A percentile compares a stretch with the other conserved stretches of the same genome.
These are phyloP conservation scores for Globisporangium perplexum DNA, from an alignment of 352 stramenopile species.

Conservation along the genomic window DNA sequence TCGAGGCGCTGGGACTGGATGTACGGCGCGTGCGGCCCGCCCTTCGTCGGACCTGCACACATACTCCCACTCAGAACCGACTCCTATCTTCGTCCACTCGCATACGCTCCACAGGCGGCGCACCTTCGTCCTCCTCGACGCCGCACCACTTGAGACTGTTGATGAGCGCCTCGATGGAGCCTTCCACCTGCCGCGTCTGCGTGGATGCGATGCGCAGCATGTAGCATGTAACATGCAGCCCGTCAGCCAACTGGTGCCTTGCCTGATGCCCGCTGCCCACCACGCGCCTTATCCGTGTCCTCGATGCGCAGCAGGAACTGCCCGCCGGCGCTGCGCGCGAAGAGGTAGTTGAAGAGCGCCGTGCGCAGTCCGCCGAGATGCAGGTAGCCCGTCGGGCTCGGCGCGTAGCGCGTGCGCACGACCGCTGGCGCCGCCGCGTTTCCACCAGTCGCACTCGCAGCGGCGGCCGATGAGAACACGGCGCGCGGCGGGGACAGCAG, in stretches of 20 bases:
- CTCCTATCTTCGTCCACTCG: background rate
- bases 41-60: slow-evolving; percentile 76
- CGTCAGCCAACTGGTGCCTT: background rate
- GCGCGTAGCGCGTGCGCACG: slow-evolving; percentile 85
- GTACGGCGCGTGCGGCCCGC: slow-evolving; percentile 92
- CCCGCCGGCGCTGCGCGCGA: slow-evolving; percentile 77
- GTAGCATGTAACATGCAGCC: background rate
- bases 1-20: slow-evolving; percentile 94
- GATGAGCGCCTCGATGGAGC: slow-evolving; percentile 81
- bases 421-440: background rate
- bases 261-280: too few relatives aligned
- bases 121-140: slow-evolving; percentile 96
- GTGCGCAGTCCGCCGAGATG: slow-evolving; percentile 89
- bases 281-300: slow-evolving; percentile 84
- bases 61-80: background rate
- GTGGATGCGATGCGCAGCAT: slow-evolving; percentile 1
- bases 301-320: slow-evolving; percentile 91
- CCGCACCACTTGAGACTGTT: slow-evolving; percentile 92
- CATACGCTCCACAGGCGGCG: background rate
- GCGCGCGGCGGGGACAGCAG: slow-evolving; percentile 1
- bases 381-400: slow-evolving; percentile 87
- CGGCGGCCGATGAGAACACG: background rate
- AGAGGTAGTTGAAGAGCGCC: slow-evolving; percentile 92
- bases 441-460: background rate
- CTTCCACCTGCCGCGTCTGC: slow-evolving; percentile 79